Base-by-base conservation (phyloP, 352 stramenopile species). In the Phytophthora cactorum region DNA sequence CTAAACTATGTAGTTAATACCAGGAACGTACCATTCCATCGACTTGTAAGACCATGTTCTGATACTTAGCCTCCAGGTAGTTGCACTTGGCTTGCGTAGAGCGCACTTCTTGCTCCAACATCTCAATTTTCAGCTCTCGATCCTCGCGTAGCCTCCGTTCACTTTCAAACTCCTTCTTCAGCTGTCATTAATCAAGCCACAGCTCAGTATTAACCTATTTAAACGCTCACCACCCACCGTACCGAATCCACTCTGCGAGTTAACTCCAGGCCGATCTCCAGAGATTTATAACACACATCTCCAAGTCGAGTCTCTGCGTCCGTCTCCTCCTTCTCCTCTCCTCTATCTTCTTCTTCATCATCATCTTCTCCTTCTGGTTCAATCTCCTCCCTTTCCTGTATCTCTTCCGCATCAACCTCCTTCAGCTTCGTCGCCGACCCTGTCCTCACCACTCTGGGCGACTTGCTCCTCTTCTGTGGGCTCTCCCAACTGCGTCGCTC, bases 221-320 rank as follows among this genome's bases (percentile, higher is more conserved):
- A 5, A 12, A 25, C 38, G 2, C 27, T 12, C 38, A 5, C 10
- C 31, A 17, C n/a, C 29, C 9, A 53, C 34, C 62, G 15, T 63
- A 83, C 75, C 65, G 60, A 55, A 36, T 83, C 72, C 53, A 83
- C 59, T 50, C 72, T 80, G 22, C 52, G 60, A 15, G 72, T 36
- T 31, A 83, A 38, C 0, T 72, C 47, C 15, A 80, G 45, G 3
- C 75, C 70, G 27, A 83, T 74, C 36, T 66, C 55, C 27, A 81
- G 59, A 3, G 75, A 83, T 54, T 79, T 83, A 55, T 75, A 83
- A 29, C 75, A 83, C 10, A 80, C 63, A 15, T 78, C 60, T 36
- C 72, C 70, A 28, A 83, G 66, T 36, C 61, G 41, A 3, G 31
- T 36, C 14, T 80, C 59, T 5, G 43, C 52, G n/a, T 60, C 52